These are phyloP conservation scores for Plasmodium vivax DNA, from an alignment of 169 alveolate genomes.

Conservation along the genomic window DNA sequence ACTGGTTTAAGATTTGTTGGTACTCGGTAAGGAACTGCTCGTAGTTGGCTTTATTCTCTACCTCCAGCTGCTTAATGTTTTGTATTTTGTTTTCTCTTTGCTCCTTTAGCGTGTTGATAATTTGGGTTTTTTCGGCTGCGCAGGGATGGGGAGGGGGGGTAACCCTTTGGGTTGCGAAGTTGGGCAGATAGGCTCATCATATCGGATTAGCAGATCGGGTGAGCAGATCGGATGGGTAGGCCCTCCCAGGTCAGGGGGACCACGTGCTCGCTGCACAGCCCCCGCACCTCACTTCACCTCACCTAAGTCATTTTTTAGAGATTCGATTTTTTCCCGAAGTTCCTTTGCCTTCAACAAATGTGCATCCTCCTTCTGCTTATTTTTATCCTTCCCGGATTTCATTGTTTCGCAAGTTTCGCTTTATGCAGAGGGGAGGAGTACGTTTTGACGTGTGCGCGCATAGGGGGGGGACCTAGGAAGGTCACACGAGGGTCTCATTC, in stretches of 20 bases:
- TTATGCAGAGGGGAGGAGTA: neutral
- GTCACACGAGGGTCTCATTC: neutral
- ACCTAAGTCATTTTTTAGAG: constrained; percentile 63
- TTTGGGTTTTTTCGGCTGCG: constrained; percentile 27
- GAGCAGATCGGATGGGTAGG: neutral
- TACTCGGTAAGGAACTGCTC: constrained; percentile 39
- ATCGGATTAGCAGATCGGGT: neutral
- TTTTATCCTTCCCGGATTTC: constrained; percentile 43
- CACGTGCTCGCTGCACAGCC: neutral
- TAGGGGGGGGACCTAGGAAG: neutral
- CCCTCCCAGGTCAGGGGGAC: neutral
- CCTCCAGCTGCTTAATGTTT: constrained; percentile 58
- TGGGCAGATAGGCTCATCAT: too few relatives aligned
- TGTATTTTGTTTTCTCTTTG: constrained; percentile 47
- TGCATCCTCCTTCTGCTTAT: constrained; percentile 61
- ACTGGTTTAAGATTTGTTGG: constrained; percentile 48
- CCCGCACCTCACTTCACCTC: neutral
- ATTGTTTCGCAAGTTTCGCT: constrained; percentile 13
- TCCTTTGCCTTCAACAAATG: constrained; percentile 64
- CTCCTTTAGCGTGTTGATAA: constrained; percentile 43
- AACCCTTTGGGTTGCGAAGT: neutral
- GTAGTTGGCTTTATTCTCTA: constrained; percentile 43
- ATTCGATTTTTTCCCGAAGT: constrained; percentile 54
- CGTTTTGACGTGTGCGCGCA: neutral
- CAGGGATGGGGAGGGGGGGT: neutral